A percentile compares a stretch with the other conserved stretches of the same genome.
Conservation (phyloP, 1,284 basidiomycete species). For the Puccinia novopanici region DNA sequence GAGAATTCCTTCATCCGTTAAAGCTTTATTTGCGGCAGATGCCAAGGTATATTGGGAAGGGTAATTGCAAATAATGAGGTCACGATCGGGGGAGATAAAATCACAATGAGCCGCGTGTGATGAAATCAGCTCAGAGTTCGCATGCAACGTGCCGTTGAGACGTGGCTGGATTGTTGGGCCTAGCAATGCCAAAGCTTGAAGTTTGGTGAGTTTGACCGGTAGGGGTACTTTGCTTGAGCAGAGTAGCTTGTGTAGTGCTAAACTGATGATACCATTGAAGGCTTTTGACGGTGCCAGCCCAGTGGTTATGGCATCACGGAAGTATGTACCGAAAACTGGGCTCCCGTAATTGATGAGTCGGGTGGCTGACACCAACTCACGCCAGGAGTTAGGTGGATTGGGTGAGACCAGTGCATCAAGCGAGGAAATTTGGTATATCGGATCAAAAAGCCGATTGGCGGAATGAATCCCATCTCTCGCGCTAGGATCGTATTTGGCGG, state of each 20-base stretch:
- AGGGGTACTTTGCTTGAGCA: not conserved
- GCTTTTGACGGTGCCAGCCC: not conserved
- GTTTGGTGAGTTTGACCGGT: not conserved
- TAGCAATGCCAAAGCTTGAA: not conserved
- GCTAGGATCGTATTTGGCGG: not conserved
- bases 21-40: not conserved
- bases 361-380: not conserved
- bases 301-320: not conserved
- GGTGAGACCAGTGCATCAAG: not conserved
- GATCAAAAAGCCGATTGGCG: not conserved
- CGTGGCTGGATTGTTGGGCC: not conserved
- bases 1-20: not conserved
- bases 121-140: not conserved
- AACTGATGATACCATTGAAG: not conserved
- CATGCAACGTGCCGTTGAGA: not conserved
- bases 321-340: not conserved
- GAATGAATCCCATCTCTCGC: not conserved
- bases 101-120: not conserved
- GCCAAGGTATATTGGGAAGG: not conserved
- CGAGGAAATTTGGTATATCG: conserved; percentile 5
- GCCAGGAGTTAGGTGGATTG: not conserved
- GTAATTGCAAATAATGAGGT: not conserved
- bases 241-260: not conserved
- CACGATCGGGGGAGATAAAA: not conserved
- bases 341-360: not conserved